Evolutionary conservation across 2,329 filamentous ascomycete species (phyloP).

Genomic region (Aspergillus intermedius): DNA sequence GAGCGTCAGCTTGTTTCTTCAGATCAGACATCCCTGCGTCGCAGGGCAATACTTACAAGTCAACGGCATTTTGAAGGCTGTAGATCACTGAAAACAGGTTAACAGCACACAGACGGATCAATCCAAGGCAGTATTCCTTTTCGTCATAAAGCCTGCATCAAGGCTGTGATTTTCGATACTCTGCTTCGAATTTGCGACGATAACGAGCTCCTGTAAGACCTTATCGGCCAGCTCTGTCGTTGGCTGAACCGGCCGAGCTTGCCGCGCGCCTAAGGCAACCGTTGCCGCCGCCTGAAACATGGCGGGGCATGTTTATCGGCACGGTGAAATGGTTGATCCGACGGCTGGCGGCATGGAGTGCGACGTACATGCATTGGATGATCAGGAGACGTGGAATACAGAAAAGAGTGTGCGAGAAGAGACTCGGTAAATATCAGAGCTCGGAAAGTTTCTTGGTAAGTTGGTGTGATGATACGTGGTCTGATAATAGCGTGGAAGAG

Average conservation of each 20-base stretch:
- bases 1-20: constrained; percentile 11
- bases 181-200: constrained; percentile 15
- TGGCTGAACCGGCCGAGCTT: constrained; percentile 13
- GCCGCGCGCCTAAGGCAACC: constrained; percentile 25
- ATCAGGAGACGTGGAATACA: constrained; percentile 5
- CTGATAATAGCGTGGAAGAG: not conserved
- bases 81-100: not conserved
- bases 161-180: constrained; percentile 8
- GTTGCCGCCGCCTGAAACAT: constrained; percentile 9
- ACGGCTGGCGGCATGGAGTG: constrained; percentile 15
- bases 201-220: constrained; percentile 6
- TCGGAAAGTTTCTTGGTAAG: too few species aligned
- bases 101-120: not conserved
- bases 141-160: not conserved
- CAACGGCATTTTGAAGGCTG: constrained; percentile 27
- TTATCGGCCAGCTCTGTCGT: constrained; percentile 11
- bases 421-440: not conserved
- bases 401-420: not conserved
- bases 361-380: constrained; percentile 15
- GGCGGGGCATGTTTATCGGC: constrained; percentile 9
- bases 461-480: not conserved
- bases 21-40: not conserved
- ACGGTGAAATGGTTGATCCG: constrained; percentile 17
- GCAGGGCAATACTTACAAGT: constrained; percentile 26
- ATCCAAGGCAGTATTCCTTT: not conserved